These are phyloP conservation scores for Oryza officinalis DNA, from an alignment of 176 grass and related monocot species.

Conservation along the genomic window DNA sequence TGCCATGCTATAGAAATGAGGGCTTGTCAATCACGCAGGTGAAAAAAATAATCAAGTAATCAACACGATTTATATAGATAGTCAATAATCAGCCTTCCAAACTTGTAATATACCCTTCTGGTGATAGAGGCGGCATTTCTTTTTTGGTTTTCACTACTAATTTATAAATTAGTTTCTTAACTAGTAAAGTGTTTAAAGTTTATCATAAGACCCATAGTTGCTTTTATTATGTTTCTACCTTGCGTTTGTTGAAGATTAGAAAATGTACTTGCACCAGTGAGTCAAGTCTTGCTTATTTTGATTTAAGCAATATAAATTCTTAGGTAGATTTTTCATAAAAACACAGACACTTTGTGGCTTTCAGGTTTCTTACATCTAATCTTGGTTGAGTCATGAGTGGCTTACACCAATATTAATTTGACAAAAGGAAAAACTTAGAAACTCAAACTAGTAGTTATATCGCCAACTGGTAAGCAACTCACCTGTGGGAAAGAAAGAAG, in stretches of 20 bases:
- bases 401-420: background rate
- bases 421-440: background rate
- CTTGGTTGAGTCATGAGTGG: background rate
- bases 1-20: constrained; percentile 70
- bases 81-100: constrained; percentile 19
- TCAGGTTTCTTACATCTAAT: background rate
- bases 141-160: background rate
- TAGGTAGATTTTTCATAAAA: background rate
- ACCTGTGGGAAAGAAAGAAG: background rate
- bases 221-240: background rate
- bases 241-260: background rate
- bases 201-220: background rate
- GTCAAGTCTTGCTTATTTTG: background rate
- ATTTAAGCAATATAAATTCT: background rate
- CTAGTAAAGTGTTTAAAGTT: background rate
- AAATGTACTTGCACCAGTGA: background rate
- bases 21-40: constrained; percentile 5
- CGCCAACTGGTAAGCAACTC: background rate
- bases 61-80: background rate
- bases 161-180: background rate
- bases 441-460: background rate
- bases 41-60: background rate
- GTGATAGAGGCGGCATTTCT: background rate
- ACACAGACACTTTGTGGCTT: background rate
- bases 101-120: background rate